phyloP scores from a whole-genome alignment of 495 filamentous ascomycete species.

The Penicillium cataractarum region DNA sequence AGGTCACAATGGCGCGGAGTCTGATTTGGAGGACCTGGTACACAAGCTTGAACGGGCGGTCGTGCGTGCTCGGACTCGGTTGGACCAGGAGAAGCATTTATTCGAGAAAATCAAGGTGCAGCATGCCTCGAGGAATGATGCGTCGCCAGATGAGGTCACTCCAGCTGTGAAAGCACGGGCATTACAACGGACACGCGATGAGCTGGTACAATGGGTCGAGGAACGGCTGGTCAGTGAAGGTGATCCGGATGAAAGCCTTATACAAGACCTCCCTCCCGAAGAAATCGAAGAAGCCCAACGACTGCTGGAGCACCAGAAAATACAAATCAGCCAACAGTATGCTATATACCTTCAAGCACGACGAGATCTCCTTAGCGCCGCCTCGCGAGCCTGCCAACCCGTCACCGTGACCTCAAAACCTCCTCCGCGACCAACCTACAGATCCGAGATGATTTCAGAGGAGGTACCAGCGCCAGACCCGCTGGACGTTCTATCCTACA shows the following conservation, averaged over 20 bases:
- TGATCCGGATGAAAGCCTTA: conserved; percentile 41
- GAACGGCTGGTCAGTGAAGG: conserved; percentile 60
- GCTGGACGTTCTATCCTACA: conserved; percentile 53
- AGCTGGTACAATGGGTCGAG: conserved; percentile 75
- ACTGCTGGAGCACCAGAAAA: conserved; percentile 44
- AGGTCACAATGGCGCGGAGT: conserved; percentile 10
- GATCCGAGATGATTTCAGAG: conserved; percentile 16
- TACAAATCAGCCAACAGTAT: conserved; percentile 55
- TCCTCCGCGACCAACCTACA: conserved; percentile 32
- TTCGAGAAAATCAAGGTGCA: conserved; percentile 58
- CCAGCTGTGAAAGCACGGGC: conserved; percentile 49
- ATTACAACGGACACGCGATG: conserved; percentile 59
- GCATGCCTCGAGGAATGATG: conserved; percentile 27
- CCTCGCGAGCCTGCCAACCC: conserved; percentile 43
- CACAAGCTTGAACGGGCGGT: conserved; percentile 67
- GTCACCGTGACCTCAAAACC: conserved; percentile 30
- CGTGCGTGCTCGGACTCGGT: conserved; percentile 61
- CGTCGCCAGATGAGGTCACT: conserved; percentile 3
- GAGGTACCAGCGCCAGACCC: conserved; percentile 25
- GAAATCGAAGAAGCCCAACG: conserved; percentile 43
- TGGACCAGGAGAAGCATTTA: conserved; percentile 63
- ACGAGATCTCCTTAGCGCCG: conserved; percentile 42
- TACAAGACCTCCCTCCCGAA: conserved; percentile 39
- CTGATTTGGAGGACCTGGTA: conserved; percentile 53
- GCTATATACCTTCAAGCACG: conserved; percentile 41